These are phyloP conservation scores for Arthromyces matolae DNA, from an alignment of 768 basidiomycete species.

Conservation along the genomic window DNA sequence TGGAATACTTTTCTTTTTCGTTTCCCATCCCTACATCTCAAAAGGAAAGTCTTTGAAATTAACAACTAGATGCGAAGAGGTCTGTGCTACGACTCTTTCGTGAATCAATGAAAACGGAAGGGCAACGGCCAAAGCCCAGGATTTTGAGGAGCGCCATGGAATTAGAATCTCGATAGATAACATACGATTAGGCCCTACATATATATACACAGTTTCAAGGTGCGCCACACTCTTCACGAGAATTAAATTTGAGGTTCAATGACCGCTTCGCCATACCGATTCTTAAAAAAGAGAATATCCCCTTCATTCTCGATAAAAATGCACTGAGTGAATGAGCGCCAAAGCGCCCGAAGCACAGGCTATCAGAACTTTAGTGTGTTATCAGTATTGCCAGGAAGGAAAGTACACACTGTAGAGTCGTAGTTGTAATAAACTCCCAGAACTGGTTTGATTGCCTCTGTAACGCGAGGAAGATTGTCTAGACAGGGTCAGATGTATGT, in stretches of 20 bases:
- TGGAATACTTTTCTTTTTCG: too few species aligned
- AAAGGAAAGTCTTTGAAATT: too few species aligned
- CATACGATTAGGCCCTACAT: too few species aligned
- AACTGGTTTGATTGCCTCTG: slow-evolving; percentile 43
- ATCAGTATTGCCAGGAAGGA: background rate
- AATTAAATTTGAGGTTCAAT: slow-evolving; percentile 18
- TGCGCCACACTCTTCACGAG: too few species aligned
- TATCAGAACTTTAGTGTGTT: slow-evolving; percentile 15
- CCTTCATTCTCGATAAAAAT: slow-evolving; percentile 56
- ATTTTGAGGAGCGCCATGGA: too few species aligned
- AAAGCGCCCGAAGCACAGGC: slow-evolving; percentile 45
- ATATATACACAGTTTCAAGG: too few species aligned
- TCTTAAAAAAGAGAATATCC: slow-evolving; percentile 52
- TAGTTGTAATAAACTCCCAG: slow-evolving; percentile 56
- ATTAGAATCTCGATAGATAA: too few species aligned
- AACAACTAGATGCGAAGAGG: too few species aligned
- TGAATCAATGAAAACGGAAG: too few species aligned
- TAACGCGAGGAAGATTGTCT: slow-evolving; percentile 51
- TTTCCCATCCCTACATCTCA: too few species aligned
- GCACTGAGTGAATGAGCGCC: slow-evolving; percentile 58
- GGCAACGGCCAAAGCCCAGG: too few species aligned
- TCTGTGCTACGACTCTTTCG: too few species aligned
- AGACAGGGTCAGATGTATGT: background rate
- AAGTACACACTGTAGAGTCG: slow-evolving; percentile 46
- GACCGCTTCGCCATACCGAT: slow-evolving; percentile 40